A percentile compares a stretch with the other conserved stretches of the same genome.
phyloP scores from a whole-genome alignment of 345 rosid species.

The Dovyalis caffra region DNA sequence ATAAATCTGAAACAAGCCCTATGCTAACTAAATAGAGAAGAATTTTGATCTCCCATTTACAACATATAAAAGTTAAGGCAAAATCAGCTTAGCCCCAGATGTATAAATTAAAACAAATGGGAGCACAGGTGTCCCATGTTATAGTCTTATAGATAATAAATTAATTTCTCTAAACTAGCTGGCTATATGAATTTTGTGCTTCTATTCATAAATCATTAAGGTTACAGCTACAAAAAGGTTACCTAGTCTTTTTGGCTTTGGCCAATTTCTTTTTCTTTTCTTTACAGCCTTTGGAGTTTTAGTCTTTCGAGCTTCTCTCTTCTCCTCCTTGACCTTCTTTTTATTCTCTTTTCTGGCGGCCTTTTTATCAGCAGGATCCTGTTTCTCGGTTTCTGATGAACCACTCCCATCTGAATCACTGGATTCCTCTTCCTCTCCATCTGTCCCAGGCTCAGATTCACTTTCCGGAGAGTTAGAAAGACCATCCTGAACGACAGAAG shows the following conservation, averaged over 20 bases:
- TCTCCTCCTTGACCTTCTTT: slow-evolving; percentile 95
- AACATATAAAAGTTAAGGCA: no score
- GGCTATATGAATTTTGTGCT: no score
- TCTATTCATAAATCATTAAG: no score
- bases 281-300: slow-evolving; percentile 86
- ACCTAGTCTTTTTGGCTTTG: slow-evolving; percentile 69
- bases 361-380: slow-evolving; percentile 51
- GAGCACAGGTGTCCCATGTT: no score
- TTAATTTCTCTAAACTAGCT: no score
- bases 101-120: no score
- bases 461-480: slow-evolving; percentile 11
- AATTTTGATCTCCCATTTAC: no score
- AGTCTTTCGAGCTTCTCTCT: slow-evolving; percentile 79
- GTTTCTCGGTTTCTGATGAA: slow-evolving; percentile 20
- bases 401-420: slow-evolving; percentile 35
- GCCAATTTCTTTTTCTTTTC: slow-evolving; percentile 86
- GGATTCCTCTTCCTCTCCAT: slow-evolving; percentile 38
- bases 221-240: not conserved
- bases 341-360: slow-evolving; percentile 93
- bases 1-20: no score
- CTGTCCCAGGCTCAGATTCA: slow-evolving; percentile 29
- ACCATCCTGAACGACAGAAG: slow-evolving; percentile 2
- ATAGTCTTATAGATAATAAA: no score
- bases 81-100: no score
- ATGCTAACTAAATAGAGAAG: no score